These are phyloP conservation scores for Leccinum pachyderme DNA, from an alignment of 1,284 basidiomycete species.

Conservation along the genomic window DNA sequence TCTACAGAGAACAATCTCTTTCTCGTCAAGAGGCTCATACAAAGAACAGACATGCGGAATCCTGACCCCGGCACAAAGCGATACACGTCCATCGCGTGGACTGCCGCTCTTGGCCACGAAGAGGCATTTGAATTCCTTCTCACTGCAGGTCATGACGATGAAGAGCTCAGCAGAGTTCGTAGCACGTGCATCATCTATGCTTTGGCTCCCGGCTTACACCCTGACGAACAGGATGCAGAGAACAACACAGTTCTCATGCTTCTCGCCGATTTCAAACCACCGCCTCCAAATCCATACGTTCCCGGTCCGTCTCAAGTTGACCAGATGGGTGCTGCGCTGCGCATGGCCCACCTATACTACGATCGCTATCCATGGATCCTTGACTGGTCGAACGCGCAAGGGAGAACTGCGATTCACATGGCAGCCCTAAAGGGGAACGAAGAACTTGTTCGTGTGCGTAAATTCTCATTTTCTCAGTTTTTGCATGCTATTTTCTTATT, in stretches of 20 bases:
- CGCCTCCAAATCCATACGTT: conserved; percentile 46
- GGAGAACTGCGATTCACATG: conserved; percentile 87
- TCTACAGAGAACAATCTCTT: conserved; percentile 85
- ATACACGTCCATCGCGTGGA: conserved; percentile 86
- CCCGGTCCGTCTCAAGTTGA: conserved; percentile 53
- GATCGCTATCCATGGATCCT: conserved; percentile 81
- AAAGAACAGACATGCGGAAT: conserved; percentile 84
- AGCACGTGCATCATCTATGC: conserved; percentile 5
- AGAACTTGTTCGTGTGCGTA: conserved; percentile 76
- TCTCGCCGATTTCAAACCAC: conserved; percentile 72
- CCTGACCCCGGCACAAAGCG: conserved; percentile 72
- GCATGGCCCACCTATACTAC: conserved; percentile 79
- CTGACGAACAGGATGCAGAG: conserved; percentile 68
- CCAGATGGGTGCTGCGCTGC: conserved; percentile 64
- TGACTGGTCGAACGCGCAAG: conserved; percentile 87
- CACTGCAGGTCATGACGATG: conserved; percentile 83
- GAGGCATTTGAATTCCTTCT: conserved; percentile 90
- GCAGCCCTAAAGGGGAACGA: conserved; percentile 88
- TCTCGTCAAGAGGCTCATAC: conserved; percentile 79
- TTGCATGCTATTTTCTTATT: conserved; percentile 19
- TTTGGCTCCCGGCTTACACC: conserved; percentile 13
- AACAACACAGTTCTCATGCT: conserved; percentile 89
- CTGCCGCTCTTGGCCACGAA: conserved; percentile 79
- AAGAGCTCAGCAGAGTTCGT: conserved; percentile 83
- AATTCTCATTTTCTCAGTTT: conserved; percentile 4